phyloP scores from a whole-genome alignment of 2,329 filamentous ascomycete genomes.

The Claviceps arundinis region DNA sequence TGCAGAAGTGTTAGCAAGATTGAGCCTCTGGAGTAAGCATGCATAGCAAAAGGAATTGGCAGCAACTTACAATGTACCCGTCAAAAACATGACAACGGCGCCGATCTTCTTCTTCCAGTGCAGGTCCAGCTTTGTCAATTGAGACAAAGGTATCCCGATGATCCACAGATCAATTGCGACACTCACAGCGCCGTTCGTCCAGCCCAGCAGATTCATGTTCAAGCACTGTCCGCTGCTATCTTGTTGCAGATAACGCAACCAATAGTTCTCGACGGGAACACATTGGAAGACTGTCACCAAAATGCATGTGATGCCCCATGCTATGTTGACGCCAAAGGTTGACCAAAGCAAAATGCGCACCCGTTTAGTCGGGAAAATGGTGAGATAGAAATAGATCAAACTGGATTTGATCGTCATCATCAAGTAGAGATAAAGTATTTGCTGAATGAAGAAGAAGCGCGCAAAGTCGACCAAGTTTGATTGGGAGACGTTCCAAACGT shows the following conservation, averaged over 20 bases:
- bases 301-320: constrained; percentile 1
- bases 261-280: constrained; percentile 1
- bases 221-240: constrained; percentile 1
- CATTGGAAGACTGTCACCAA: constrained; percentile 1
- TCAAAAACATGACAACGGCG: constrained; percentile 5
- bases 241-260: constrained; percentile 2
- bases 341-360: constrained; percentile 1
- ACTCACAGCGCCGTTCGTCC: constrained; percentile 3
- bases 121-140: constrained; percentile 4
- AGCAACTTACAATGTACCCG: constrained; percentile 3
- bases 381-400: constrained; percentile 5
- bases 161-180: constrained; percentile 5
- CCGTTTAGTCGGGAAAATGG: constrained; percentile 2
- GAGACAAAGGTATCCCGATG: constrained; percentile 5
- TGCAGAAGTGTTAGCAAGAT: neutral
- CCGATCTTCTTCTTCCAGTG: constrained; percentile 6
- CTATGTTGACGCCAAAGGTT: neutral
- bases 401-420: constrained; percentile 3
- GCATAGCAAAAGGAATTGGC: neutral
- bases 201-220: constrained; percentile 3
- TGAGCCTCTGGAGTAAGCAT: neutral
- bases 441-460: constrained; percentile 3
- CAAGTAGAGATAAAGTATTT: constrained; percentile 5
- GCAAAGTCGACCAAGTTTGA: constrained; percentile 1
- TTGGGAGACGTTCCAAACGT: constrained; percentile 19